These are phyloP conservation scores for Alternaria ethzedia DNA, from an alignment of 2,329 filamentous ascomycete species.

Conservation along the genomic window DNA sequence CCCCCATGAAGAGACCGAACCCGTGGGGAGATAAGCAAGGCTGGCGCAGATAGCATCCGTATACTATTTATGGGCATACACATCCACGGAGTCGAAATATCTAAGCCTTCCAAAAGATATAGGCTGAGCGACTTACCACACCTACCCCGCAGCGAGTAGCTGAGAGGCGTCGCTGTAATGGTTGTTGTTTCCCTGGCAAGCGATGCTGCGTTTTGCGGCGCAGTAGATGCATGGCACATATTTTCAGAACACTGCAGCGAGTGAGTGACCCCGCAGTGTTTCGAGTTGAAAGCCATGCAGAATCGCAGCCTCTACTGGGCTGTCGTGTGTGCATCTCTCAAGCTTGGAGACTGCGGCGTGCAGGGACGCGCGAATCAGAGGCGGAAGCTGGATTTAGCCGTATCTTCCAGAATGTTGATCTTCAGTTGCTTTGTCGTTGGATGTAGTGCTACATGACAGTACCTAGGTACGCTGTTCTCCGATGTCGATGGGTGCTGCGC, in stretches of 20 bases:
- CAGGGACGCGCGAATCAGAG: neutral
- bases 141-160: neutral
- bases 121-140: neutral
- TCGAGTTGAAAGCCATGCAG: neutral
- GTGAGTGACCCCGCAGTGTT: neutral
- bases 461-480: neutral
- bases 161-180: neutral
- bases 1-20: neutral
- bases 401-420: neutral
- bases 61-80: neutral
- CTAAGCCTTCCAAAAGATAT: neutral
- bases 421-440: neutral
- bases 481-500: neutral
- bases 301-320: neutral
- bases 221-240: neutral
- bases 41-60: neutral
- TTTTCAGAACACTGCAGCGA: neutral
- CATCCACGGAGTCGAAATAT: neutral
- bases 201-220: neutral
- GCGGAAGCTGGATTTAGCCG: neutral
- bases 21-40: neutral
- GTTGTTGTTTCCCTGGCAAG: neutral
- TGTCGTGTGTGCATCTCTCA: neutral
- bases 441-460: neutral
- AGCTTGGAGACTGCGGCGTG: neutral